Evolutionary conservation across 2,329 filamentous ascomycete species (phyloP).

Genomic region (Epichloe glyceriae): DNA sequence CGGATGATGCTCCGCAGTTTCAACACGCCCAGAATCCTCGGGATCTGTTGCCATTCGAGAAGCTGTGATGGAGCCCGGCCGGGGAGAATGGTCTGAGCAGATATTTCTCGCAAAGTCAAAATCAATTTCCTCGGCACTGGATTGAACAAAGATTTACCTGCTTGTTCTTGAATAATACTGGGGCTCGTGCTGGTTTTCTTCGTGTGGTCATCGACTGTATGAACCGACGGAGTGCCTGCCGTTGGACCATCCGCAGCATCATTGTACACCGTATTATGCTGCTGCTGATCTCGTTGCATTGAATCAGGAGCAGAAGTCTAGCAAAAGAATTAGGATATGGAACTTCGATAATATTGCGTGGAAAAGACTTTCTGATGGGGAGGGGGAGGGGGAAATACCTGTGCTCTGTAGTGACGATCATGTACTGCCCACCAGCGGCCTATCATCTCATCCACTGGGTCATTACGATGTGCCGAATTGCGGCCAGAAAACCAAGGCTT

Average conservation of each 20-base stretch:
- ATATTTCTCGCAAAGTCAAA: background rate
- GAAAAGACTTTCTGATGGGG: background rate
- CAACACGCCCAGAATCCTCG: background rate
- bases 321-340: background rate
- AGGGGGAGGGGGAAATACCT: constrained; percentile 25
- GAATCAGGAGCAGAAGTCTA: background rate
- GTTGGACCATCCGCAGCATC: background rate
- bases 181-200: background rate
- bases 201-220: background rate
- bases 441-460: constrained; percentile 70
- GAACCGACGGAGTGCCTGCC: background rate
- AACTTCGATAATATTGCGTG: background rate
- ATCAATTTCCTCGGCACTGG: background rate
- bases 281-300: background rate
- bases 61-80: background rate
- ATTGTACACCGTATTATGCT: background rate
- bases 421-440: constrained; percentile 91
- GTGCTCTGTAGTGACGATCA: constrained; percentile 63
- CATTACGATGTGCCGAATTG: constrained; percentile 36
- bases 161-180: background rate
- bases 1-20: background rate
- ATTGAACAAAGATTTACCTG: background rate
- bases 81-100: background rate
- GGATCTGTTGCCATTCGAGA: background rate
- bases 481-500: constrained; percentile 77